Evolutionary conservation across 2,329 filamentous ascomycete species (phyloP), one percentile per base, ranked within the genome.

Genomic region (Rhynchosporium secalis): DNA sequence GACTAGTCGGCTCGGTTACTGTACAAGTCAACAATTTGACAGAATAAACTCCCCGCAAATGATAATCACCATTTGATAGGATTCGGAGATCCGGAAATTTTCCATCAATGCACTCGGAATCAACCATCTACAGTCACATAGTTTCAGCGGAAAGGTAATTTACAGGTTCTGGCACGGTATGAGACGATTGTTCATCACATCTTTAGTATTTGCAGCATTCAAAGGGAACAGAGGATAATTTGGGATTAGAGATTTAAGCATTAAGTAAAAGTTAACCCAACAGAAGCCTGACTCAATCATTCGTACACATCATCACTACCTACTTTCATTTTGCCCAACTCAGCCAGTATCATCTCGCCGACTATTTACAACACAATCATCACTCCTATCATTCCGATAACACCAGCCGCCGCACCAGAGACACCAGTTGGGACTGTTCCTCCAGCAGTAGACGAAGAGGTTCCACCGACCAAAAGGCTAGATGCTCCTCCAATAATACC

Each of bases 311-410:
- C 33, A 29, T 54, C 51, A 54, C 40, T 13, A 52, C n/a, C 49
- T 13, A 26, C 36, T 13, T 28, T 10, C 43, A 46, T n/a, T 46
- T 10, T 9, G 6, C 29, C 26, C 28, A 26, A 10, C 26, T 28
- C 20, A 31, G 13, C 29, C 8, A n/a, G 28, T 28, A 12, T 13
- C 7, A 10, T 29, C 29, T 9, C 20, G 9, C 13, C 36, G 5
- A 10, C 4, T 7, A 40, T 31, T 61, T 33, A 66, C 62, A 68
- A 57, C 4, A 54, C 60, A 36, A 63, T 57, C 58, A 68, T 65
- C 52, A 68, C 28, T 4, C 66, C 62, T 43, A 65, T 12, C 49
- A 66, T 38, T 12, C 64, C 62, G 47, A 68, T 48, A 36, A 66
- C 59, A 4, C 66, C 64, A 43, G 59, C 59, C 2, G 60, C 62